phyloP scores from a whole-genome alignment of 2,329 filamentous ascomycete genomes.

The Alternaria sp. region DNA sequence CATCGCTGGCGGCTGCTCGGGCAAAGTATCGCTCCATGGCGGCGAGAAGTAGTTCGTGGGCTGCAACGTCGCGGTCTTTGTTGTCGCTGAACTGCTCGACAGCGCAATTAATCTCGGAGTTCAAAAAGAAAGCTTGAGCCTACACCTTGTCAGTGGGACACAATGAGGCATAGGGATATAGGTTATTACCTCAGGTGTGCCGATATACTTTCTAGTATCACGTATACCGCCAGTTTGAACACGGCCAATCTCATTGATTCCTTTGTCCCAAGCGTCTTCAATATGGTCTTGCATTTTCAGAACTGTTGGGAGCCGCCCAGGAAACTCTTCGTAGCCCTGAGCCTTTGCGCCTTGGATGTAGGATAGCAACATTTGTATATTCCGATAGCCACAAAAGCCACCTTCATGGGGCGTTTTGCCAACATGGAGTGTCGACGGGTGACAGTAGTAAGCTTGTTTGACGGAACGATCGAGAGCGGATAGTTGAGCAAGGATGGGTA shows the following conservation, averaged over 20 bases:
- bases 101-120: constrained; percentile 67
- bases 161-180: neutral
- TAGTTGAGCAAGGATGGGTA: constrained; percentile 58
- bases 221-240: constrained; percentile 86
- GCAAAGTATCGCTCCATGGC: constrained; percentile 80
- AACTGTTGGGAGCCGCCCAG: constrained; percentile 73
- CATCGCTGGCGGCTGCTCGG: constrained; percentile 58
- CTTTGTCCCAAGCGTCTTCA: constrained; percentile 86
- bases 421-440: constrained; percentile 77
- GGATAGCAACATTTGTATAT: constrained; percentile 90
- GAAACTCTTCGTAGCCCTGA: constrained; percentile 68
- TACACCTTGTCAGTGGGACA: constrained; percentile 48
- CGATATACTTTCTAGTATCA: constrained; percentile 94
- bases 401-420: constrained; percentile 83
- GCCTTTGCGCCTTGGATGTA: constrained; percentile 72
- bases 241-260: constrained; percentile 78
- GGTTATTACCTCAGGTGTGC: constrained; percentile 78
- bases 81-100: constrained; percentile 64
- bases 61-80: constrained; percentile 58
- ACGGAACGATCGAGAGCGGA: constrained; percentile 70
- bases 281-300: constrained; percentile 86
- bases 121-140: constrained; percentile 81
- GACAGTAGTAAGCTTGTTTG: constrained; percentile 79
- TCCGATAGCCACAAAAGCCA: constrained; percentile 93
- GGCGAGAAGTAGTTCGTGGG: constrained; percentile 66